A percentile compares a stretch with the other conserved stretches of the same genome.
Evolutionary conservation across 257 asterid species (phyloP).

Genomic region (Marsdenia floribunda): DNA sequence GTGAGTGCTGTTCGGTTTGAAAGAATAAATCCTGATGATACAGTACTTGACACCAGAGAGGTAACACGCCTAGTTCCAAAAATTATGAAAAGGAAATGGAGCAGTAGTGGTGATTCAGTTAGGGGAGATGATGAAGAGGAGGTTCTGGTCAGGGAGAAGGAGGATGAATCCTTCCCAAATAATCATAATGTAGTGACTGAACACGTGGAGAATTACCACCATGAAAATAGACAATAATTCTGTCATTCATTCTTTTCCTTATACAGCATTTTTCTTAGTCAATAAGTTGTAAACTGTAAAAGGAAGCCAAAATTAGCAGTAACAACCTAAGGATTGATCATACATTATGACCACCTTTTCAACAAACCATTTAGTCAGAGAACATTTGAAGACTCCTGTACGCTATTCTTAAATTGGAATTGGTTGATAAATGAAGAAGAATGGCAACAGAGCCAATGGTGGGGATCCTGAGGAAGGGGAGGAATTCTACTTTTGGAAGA

Average conservation of each 20-base stretch:
- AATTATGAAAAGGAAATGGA: slow-evolving; percentile 59
- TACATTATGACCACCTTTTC: not conserved
- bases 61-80: slow-evolving; percentile 59
- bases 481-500: not conserved
- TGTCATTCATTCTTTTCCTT: not conserved
- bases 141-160: slow-evolving; percentile 24
- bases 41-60: slow-evolving; percentile 36
- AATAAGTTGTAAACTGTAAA: not conserved
- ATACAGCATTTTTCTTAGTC: not conserved
- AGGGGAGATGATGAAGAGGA: slow-evolving; percentile 36
- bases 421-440: no score
- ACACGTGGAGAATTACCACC: slow-evolving; percentile 42
- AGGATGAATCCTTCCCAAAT: slow-evolving; percentile 1
- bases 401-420: not conserved
- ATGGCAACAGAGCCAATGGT: no score
- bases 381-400: not conserved
- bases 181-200: slow-evolving; percentile 48
- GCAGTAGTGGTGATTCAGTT: slow-evolving; percentile 37
- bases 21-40: slow-evolving; percentile 48
- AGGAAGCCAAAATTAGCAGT: not conserved
- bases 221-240: slow-evolving; percentile 29
- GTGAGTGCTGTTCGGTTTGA: slow-evolving; percentile 93
- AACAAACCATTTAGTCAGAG: not conserved
- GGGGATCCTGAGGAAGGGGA: not conserved
- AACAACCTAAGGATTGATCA: not conserved